Percentiles rank a stretch among this genome's conserved stretches.
phyloP scores from a whole-genome alignment of 768 basidiomycete species.

The Suillus americanus region DNA sequence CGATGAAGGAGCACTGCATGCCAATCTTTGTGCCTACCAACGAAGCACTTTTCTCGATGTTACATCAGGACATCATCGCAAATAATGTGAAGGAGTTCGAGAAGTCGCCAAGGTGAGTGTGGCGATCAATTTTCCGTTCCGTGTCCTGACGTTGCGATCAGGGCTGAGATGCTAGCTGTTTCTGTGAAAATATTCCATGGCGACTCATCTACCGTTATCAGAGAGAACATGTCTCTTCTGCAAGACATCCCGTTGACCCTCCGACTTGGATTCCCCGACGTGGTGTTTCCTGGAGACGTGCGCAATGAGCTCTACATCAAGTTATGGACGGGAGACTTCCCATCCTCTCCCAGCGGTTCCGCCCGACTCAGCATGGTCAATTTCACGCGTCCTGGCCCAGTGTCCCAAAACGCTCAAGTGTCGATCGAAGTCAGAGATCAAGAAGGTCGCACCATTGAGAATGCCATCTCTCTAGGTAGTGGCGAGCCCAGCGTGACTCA shows the following conservation, averaged over 20 bases:
- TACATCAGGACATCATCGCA: conserved; percentile 93
- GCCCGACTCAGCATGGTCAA: conserved; percentile 57
- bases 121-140: conserved; percentile 2
- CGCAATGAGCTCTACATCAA: conserved; percentile 97
- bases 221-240: conserved; percentile 82
- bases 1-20: conserved; percentile 78
- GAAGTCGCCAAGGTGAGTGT: conserved; percentile 70
- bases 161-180: conserved; percentile 85
- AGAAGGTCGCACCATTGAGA: conserved; percentile 66
- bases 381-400: conserved; percentile 58
- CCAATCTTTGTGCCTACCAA: conserved; percentile 83
- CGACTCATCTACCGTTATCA: conserved; percentile 68
- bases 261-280: conserved; percentile 93
- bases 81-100: conserved; percentile 77
- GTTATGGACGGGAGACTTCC: conserved; percentile 92
- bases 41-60: conserved; percentile 85
- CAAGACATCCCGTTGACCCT: conserved; percentile 80
- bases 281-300: conserved; percentile 89
- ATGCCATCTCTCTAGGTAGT: conserved; percentile 77
- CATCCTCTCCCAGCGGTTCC: conserved; percentile 48
- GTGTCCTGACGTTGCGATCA: conserved; percentile 28
- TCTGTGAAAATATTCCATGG: conserved; percentile 87
- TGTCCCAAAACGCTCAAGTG: conserved; percentile 72
- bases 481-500: conserved; percentile 80
- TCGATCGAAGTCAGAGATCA: conserved; percentile 82